These are phyloP conservation scores for Ophiocordyceps australis DNA, from an alignment of 2,329 filamentous ascomycete species.

Conservation along the genomic window DNA sequence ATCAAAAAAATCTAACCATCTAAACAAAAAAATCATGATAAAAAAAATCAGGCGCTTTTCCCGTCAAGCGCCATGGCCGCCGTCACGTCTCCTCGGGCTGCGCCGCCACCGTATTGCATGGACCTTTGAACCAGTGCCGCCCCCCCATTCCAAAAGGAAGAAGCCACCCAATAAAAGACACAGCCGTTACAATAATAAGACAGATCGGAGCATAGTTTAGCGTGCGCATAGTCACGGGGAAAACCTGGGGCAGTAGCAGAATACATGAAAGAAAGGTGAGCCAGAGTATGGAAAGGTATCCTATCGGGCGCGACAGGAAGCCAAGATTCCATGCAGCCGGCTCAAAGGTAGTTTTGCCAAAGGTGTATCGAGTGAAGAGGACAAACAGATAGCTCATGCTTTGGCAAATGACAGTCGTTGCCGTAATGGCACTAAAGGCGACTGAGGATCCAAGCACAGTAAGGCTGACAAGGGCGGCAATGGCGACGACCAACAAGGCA, in stretches of 20 bases:
- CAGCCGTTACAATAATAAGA: background rate
- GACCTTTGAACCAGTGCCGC: constrained; percentile 2
- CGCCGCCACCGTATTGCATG: background rate
- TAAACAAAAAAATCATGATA: too few species aligned
- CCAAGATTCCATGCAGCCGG: constrained; percentile 2
- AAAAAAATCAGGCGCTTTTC: too few species aligned
- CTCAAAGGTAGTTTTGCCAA: constrained; percentile 1
- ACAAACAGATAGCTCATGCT: constrained; percentile 2
- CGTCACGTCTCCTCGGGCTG: background rate
- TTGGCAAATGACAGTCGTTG: constrained; percentile 1
- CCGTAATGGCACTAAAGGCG: constrained; percentile 2
- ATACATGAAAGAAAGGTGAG: constrained; percentile 1
- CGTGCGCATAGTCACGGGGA: constrained; percentile 1
- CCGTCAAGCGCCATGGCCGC: too few species aligned
- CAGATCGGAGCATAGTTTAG: constrained; percentile 2
- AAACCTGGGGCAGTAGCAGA: constrained; percentile 2
- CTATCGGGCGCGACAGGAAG: background rate
- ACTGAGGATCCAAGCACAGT: constrained; percentile 1
- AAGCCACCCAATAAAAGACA: constrained; percentile 1
- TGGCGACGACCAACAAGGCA: background rate
- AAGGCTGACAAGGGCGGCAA: constrained; percentile 1
- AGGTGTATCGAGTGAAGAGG: constrained; percentile 1
- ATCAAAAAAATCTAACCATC: too few species aligned
- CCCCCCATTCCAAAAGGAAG: constrained; percentile 1
- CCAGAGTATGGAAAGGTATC: constrained; percentile 1